Conservation (phyloP, 305 asterid species). For the Fraxinus greggii region DNA sequence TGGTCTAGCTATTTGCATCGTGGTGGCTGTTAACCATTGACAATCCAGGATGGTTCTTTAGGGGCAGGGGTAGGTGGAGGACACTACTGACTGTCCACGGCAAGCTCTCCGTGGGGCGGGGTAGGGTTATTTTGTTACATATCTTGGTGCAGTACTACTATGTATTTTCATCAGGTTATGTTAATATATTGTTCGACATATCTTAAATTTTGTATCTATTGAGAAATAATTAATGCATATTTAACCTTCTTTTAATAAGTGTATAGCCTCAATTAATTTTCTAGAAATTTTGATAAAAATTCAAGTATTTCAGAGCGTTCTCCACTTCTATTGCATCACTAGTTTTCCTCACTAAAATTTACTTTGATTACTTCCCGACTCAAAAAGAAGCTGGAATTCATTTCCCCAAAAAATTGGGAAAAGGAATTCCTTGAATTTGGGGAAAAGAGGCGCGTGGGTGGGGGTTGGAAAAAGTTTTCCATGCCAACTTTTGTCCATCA, state of each 20-base stretch:
- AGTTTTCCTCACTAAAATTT: background rate
- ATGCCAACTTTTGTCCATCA: no score
- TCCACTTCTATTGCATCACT: background rate
- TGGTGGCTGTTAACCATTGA: slow-evolving; percentile 30
- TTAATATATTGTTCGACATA: background rate
- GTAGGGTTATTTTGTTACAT: slow-evolving; percentile 31
- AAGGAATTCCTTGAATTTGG: no score
- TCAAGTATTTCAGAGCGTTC: background rate
- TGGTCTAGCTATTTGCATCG: slow-evolving; percentile 25
- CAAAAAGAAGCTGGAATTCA: background rate
- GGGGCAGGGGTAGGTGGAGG: slow-evolving; percentile 26
- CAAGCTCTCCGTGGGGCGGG: slow-evolving; percentile 40
- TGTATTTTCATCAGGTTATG: slow-evolving; percentile 26
- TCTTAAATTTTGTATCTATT: background rate
- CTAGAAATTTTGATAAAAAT: background rate
- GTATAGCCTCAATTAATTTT: background rate
- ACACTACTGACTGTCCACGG: slow-evolving; percentile 22
- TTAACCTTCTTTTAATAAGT: background rate
- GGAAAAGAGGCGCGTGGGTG: no score
- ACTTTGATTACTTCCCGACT: background rate
- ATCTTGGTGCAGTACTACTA: slow-evolving; percentile 36
- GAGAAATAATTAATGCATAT: background rate
- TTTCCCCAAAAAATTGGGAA: no score
- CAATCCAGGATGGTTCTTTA: slow-evolving; percentile 28
- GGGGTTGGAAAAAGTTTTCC: no score